Evolutionary conservation across 2,329 filamentous ascomycete genomes (phyloP), one percentile per base, ranked within the genome.

Genomic region (Davidsoniella virescens): DNA sequence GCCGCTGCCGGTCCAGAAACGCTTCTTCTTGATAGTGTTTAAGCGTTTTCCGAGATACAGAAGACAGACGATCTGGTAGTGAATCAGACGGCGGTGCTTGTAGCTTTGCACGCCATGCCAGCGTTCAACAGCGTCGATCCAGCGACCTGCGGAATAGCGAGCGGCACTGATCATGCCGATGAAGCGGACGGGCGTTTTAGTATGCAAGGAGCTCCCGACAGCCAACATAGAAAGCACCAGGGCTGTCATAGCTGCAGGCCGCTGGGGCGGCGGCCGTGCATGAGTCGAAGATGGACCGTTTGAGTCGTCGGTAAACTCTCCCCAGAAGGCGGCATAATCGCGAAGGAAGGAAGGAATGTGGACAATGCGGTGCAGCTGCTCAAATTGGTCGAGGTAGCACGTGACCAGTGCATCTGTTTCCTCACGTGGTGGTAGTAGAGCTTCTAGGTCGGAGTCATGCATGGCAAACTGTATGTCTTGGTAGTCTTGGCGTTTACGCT

Each of bases 21-120:
- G 67, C 67, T 79, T 79, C 68, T 79, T 79, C 65, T 78, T 77
- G 55, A 79, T 70, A 2, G 71, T 74, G 61, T 80, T 80, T 55
- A 78, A 71, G 26, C 73, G 67, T 65, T 78, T 79, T 41, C 72
- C 73, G 2, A 79, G 67, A 55, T 77, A 78, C n/a, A 75, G 58
- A 29, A 80, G 63, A 56, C 75, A 78, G 10, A 69, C 67, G 14
- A 79, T 70, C 59, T 79, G 75, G 58, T 76, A 78, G 59, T 79
- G 73, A 12, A 79, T 71, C 20, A 79, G 67, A 42, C 69, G 68
- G 44, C 75, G 70, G 55, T 78, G 74, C 61, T 79, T 79, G 59
- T 78, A 71, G 59, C 75, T 78, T 62, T 79, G 75, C 36, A 64
- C 64, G 23, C 63, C 60, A 33, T 69, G 65, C 75, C 75, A 79